Percentiles rank a stretch among this genome's conserved stretches.
Conservation (phyloP, 306 rosid genomes). For the Lablab purpureus region DNA sequence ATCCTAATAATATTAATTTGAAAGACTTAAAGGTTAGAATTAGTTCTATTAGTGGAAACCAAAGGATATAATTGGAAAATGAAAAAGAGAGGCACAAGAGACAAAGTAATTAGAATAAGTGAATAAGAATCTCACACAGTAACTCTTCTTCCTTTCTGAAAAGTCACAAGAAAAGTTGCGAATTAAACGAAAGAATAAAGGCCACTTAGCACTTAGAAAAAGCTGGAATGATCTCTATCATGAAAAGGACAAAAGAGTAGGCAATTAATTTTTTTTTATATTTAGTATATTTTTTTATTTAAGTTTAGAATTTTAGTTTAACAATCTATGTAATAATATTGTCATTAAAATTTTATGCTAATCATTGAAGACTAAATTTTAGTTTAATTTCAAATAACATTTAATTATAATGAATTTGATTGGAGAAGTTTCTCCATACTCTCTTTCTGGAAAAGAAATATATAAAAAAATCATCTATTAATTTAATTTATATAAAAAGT, state of each 20-base stretch:
- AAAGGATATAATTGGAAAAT: background rate
- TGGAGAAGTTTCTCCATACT: no score
- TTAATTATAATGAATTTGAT: no score
- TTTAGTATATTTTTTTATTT: background rate
- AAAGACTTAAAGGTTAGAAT: no score
- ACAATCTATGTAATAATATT: background rate
- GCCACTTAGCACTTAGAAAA: no score
- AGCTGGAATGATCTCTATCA: background rate
- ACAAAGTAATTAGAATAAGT: background rate
- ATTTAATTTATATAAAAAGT: no score
- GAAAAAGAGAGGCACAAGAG: background rate
- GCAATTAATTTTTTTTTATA: background rate
- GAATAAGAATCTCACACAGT: conserved; percentile 30
- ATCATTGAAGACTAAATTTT: no score
- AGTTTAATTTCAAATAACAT: no score
- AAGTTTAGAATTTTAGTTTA: background rate
- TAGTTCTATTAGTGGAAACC: no score
- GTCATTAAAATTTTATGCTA: no score
- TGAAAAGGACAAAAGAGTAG: background rate
- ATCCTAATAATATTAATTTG: no score
- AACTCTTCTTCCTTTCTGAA: background rate
- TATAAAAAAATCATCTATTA: no score
- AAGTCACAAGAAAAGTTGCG: background rate
- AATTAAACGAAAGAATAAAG: background rate
- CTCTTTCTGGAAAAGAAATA: no score